Conservation (phyloP, 192 early-diverging fungal species). For the Rhizophlyctis rosea region DNA sequence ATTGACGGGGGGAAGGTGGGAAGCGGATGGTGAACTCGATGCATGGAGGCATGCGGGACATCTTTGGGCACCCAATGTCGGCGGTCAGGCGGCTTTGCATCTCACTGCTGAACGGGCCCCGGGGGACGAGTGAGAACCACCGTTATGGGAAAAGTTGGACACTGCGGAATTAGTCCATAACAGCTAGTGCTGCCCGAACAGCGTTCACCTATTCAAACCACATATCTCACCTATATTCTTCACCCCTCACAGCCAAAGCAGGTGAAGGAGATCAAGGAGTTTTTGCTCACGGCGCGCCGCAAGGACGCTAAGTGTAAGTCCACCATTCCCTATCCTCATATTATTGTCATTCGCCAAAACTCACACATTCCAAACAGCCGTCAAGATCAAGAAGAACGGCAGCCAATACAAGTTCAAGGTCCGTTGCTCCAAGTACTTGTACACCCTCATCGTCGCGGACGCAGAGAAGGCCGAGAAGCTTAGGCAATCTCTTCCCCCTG, state of each 20-base stretch:
- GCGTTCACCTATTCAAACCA: conserved; percentile 1
- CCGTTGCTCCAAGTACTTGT: conserved; percentile 96
- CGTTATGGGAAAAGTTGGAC: background rate
- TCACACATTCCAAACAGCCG: conserved; percentile 48
- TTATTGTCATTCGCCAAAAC: conserved; percentile 3
- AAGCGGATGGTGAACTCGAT: background rate
- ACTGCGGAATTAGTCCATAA: background rate
- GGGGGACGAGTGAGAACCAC: background rate
- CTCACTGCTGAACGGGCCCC: background rate
- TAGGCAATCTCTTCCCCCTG: conserved; percentile 90
- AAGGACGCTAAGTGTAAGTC: conserved; percentile 88
- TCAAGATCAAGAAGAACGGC: conserved; percentile 95
- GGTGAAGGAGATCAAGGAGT: conserved; percentile 96
- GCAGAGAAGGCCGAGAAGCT: conserved; percentile 94
- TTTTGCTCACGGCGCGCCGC: conserved; percentile 91
- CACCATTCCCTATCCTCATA: background rate
- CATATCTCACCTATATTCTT: too few relatives aligned
- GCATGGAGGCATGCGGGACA: background rate
- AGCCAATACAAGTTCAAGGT: conserved; percentile 97
- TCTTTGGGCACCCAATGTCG: background rate
- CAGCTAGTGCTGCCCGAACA: background rate
- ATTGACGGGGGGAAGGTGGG: background rate
- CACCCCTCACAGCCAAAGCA: conserved; percentile 87
- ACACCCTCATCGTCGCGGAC: conserved; percentile 95
- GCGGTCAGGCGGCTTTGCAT: background rate